Evolutionary conservation across 2,329 filamentous ascomycete species (phyloP).

Genomic region (Aspergillus bombycis): DNA sequence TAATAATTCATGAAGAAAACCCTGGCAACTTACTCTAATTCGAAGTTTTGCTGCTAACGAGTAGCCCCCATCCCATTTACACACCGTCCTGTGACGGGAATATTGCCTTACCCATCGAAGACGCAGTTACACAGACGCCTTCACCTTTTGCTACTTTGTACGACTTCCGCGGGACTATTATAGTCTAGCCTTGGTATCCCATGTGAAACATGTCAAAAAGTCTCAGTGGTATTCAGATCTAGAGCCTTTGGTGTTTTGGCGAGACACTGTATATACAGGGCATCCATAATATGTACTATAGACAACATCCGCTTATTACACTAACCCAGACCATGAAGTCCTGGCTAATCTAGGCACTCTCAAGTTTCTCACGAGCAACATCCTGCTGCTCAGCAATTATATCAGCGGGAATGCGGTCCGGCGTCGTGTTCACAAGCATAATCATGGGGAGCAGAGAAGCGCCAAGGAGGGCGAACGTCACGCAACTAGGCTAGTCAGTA

Average conservation of each 20-base stretch:
- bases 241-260: too few relatives aligned
- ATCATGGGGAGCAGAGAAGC: slow-evolving; percentile 42
- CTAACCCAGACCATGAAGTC: background rate
- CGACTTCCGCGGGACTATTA: too few relatives aligned
- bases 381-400: slow-evolving; percentile 39
- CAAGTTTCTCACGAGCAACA: slow-evolving; percentile 12
- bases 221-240: too few relatives aligned
- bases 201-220: too few relatives aligned
- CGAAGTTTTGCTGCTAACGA: background rate
- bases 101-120: too few relatives aligned
- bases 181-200: too few relatives aligned
- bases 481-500: slow-evolving; percentile 33
- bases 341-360: background rate
- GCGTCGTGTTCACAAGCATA: slow-evolving; percentile 44
- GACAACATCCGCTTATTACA: background rate
- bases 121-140: too few relatives aligned
- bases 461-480: slow-evolving; percentile 44
- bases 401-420: slow-evolving; percentile 45
- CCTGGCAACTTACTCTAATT: background rate
- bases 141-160: too few relatives aligned
- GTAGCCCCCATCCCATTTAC: too few relatives aligned
- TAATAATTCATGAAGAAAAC: background rate
- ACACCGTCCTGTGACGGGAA: too few relatives aligned
- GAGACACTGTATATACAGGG: too few relatives aligned
- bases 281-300: background rate